A percentile compares a stretch with the other conserved stretches of the same genome.
phyloP scores from a whole-genome alignment of 1,284 basidiomycete species.

The Marasmius fiardii region DNA sequence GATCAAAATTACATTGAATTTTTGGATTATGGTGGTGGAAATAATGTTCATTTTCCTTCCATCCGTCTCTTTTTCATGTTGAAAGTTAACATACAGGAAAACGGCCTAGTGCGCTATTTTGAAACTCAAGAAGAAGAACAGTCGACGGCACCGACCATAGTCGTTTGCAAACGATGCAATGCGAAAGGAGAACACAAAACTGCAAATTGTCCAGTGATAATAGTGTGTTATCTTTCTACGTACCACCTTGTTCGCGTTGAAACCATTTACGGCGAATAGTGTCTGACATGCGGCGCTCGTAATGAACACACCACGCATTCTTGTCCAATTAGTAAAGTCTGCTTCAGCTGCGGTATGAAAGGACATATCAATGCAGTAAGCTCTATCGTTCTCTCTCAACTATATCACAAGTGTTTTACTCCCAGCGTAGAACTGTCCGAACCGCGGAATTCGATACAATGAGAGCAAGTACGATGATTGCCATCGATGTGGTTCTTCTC shows the following conservation, averaged over 20 bases:
- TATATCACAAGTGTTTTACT: constrained; percentile 6
- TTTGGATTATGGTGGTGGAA: constrained; percentile 62
- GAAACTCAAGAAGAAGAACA: constrained; percentile 39
- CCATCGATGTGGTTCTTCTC: constrained; percentile 68
- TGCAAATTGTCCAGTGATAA: constrained; percentile 58
- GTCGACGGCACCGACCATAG: constrained; percentile 35
- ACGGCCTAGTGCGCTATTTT: constrained; percentile 54
- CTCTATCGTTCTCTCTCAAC: neutral
- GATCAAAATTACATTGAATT: constrained; percentile 68
- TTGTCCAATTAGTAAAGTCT: constrained; percentile 84
- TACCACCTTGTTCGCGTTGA: constrained; percentile 4
- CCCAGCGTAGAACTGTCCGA: constrained; percentile 68
- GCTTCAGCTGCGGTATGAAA: constrained; percentile 84
- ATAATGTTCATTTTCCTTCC: constrained; percentile 36
- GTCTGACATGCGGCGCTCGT: constrained; percentile 82
- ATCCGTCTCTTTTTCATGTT: constrained; percentile 2
- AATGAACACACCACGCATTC: constrained; percentile 82
- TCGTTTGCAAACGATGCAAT: constrained; percentile 72
- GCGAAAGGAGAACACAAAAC: constrained; percentile 66
- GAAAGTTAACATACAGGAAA: constrained; percentile 26
- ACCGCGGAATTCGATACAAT: constrained; percentile 41
- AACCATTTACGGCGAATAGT: constrained; percentile 43
- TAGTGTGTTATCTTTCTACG: constrained; percentile 43
- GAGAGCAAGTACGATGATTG: constrained; percentile 50
- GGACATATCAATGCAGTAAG: constrained; percentile 76